Base-by-base conservation (phyloP, 129 eudicot genomes). In the Artemisia argyi region DNA sequence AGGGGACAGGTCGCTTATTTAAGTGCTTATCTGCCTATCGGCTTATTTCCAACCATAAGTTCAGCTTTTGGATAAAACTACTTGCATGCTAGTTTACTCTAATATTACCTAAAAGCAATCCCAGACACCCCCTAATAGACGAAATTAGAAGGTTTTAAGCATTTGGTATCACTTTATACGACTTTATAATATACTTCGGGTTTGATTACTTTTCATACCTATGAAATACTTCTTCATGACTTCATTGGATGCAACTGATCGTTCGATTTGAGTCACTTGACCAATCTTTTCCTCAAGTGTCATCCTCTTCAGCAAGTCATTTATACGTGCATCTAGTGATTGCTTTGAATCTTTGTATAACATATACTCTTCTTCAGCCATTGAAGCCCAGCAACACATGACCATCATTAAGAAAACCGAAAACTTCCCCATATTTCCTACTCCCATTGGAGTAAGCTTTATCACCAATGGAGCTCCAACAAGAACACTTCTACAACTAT, bases 221-320 rank as follows among this genome's bases (percentile, higher is more conserved):
- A 90, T 86, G 18, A 65, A 68, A 77, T 84, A 81, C 20, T 85
- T 90, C 57, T 68, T 84, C 75, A 90, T 80, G 64, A 81, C 90
- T 56, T 82, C 81, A 17, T 68, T 30, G 0, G 86, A 61, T 15
- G 91, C 90, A 12, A 80, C 88, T 1, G 59, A 26, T n/a, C 85
- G 68, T 17, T 90, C 96, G 51, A 90, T 85, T 28, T 90, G 93
- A 22, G 87, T 71, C 96, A 90, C 85, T 71, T 90, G 96, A 28
- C 93, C 96, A 44, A 90, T 79, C 73, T 90, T 90, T 72, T 90
- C 96, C 63, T 76, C 85, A 1, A 90, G 63, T 8, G 83, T 90
- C 96, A 90, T 90, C 53, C 83, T 79, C 53, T 66, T 71, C 73
- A 90, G 47, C 2, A 90, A 78, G 76, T 90, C 90, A 28, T 78